These are phyloP conservation scores for Colletotrichum nymphaeae DNA, from an alignment of 2,329 filamentous ascomycete genomes.

Conservation along the genomic window DNA sequence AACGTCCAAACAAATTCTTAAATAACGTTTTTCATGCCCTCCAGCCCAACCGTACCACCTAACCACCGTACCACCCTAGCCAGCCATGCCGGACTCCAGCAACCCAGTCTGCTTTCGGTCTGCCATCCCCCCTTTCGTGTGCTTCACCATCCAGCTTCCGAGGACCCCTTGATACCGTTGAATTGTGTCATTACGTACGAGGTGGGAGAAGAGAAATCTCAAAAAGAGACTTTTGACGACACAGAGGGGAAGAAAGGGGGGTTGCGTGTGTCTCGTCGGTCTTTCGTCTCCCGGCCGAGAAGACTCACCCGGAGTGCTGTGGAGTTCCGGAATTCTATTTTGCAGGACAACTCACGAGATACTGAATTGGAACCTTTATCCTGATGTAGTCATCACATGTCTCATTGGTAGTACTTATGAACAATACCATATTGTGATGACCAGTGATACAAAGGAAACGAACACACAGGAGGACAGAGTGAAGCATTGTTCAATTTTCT, in stretches of 20 bases:
- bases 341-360: background rate
- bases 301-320: background rate
- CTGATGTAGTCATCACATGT: background rate
- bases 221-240: too few relatives aligned
- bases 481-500: background rate
- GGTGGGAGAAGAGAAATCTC: background rate
- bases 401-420: background rate
- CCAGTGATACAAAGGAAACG: background rate
- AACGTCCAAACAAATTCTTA: slow-evolving; percentile 22
- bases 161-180: background rate
- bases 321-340: background rate
- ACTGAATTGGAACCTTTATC: background rate
- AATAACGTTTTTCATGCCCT: slow-evolving; percentile 22
- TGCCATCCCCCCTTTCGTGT: background rate
- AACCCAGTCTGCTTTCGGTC: background rate
- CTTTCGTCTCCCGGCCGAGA: background rate
- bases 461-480: background rate
- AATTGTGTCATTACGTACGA: background rate
- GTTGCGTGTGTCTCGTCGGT: background rate
- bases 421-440: background rate
- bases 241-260: background rate
- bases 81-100: background rate
- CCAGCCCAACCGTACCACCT: background rate
- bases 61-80: background rate
- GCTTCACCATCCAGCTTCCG: background rate